These are phyloP conservation scores for Ophiostoma triangulosporum DNA, from an alignment of 2,329 filamentous ascomycete species.

Conservation along the genomic window DNA sequence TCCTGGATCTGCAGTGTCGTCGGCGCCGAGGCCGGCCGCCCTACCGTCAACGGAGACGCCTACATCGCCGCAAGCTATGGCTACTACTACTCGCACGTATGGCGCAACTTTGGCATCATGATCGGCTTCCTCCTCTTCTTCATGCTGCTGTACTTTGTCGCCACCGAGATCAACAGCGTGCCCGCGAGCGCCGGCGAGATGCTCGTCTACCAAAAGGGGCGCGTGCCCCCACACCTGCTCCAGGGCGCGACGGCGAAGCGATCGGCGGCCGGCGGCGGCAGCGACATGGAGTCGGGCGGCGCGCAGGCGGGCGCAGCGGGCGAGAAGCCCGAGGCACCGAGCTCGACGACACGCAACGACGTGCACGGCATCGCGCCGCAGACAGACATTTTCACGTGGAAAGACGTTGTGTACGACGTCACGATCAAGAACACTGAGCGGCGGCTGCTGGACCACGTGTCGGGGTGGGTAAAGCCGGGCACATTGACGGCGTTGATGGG, in stretches of 20 bases:
- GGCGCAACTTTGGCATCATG: slow-evolving; percentile 68
- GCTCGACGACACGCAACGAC: slow-evolving; percentile 22
- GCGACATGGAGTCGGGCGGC: neutral
- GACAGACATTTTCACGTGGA: slow-evolving; percentile 63
- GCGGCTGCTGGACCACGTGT: slow-evolving; percentile 63
- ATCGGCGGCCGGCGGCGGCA: too few species aligned
- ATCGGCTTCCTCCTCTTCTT: slow-evolving; percentile 50
- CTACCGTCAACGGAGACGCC: slow-evolving; percentile 37
- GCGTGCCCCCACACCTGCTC: neutral
- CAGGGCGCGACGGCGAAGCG: neutral
- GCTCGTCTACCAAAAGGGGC: slow-evolving; percentile 5
- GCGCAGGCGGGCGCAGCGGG: neutral
- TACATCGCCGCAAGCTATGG: slow-evolving; percentile 39
- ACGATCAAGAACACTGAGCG: slow-evolving; percentile 44
- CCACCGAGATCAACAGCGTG: slow-evolving; percentile 51
- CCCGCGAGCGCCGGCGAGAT: slow-evolving; percentile 45
- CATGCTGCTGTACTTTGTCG: slow-evolving; percentile 31
- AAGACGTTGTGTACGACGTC: slow-evolving; percentile 57
- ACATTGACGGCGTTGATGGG: slow-evolving; percentile 69
- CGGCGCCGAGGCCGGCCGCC: slow-evolving; percentile 41
- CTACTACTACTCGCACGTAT: slow-evolving; percentile 46
- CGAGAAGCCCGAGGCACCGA: neutral
- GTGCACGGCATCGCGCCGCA: slow-evolving; percentile 3
- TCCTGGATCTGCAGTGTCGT: slow-evolving; percentile 44
- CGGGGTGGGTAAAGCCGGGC: slow-evolving; percentile 74